Percentiles rank a stretch among this genome's conserved stretches.
These are phyloP conservation scores for Phytopythium helicoides DNA, from an alignment of 352 stramenopile genomes.

Conservation along the genomic window DNA sequence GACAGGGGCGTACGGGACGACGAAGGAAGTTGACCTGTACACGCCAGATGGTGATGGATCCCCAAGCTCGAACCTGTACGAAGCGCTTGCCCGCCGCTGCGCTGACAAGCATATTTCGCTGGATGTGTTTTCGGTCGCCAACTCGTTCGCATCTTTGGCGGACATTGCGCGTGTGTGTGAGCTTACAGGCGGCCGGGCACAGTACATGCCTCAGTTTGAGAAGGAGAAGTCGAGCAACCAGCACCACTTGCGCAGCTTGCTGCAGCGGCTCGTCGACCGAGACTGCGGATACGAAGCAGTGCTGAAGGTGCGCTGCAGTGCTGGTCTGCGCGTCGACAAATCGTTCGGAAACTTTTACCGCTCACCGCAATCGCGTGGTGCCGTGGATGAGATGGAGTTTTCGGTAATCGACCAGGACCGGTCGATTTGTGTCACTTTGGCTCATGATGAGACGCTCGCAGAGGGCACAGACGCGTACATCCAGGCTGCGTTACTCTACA, in stretches of 20 bases:
- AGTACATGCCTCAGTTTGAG: conserved; percentile 87
- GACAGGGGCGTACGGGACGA: conserved; percentile 77
- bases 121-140: conserved; percentile 84
- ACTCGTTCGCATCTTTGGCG: conserved; percentile 78
- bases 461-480: conserved; percentile 80
- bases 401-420: conserved; percentile 84
- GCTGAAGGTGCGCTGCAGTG: conserved; percentile 86
- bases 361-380: conserved; percentile 24
- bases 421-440: conserved; percentile 84
- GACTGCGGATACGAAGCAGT: conserved; percentile 85
- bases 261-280: conserved; percentile 70
- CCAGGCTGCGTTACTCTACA: conserved; percentile 90
- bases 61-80: conserved; percentile 46
- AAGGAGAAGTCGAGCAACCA: conserved; percentile 81
- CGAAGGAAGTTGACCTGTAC: conserved; percentile 85
- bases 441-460: conserved; percentile 82
- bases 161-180: conserved; percentile 80
- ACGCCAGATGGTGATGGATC: conserved; percentile 53
- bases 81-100: conserved; percentile 58
- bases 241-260: conserved; percentile 70
- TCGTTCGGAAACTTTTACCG: conserved; percentile 84
- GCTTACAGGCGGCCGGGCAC: conserved; percentile 80
- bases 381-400: conserved; percentile 88
- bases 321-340: conserved; percentile 81
- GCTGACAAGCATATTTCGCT: conserved; percentile 81